A percentile compares a stretch with the other conserved stretches of the same genome.
phyloP scores from a whole-genome alignment of 2,329 filamentous ascomycete genomes.

The Phyllosticta citriasiana region DNA sequence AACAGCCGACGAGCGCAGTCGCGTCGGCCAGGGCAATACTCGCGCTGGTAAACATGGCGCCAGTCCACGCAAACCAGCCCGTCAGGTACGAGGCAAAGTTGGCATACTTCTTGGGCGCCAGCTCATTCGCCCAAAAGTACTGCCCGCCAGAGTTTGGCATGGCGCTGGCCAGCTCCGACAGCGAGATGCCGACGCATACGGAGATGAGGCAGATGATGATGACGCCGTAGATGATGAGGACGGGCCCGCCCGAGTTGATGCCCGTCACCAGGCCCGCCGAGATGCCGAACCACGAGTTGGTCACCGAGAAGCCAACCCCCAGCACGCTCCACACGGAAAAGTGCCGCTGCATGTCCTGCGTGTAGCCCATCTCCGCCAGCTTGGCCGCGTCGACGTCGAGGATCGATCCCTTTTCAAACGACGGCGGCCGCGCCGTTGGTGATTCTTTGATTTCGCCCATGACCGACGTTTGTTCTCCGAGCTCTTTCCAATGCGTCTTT shows the following conservation, averaged over 20 bases:
- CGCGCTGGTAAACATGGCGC: conserved; percentile 44
- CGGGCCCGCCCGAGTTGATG: conserved; percentile 40
- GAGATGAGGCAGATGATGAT: conserved; percentile 37
- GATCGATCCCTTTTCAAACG: conserved; percentile 1
- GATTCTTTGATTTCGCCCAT: conserved; percentile 8
- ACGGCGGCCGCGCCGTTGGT: not conserved
- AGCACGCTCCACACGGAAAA: conserved; percentile 40
- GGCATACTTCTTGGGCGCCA: conserved; percentile 37
- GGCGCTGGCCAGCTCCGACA: conserved; percentile 40
- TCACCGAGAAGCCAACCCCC: conserved; percentile 42
- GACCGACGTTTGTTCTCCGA: not conserved
- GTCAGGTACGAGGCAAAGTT: conserved; percentile 39
- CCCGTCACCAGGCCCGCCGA: conserved; percentile 40
- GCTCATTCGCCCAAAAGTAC: conserved; percentile 42
- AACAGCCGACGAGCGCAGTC: conserved; percentile 41
- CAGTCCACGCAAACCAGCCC: conserved; percentile 45
- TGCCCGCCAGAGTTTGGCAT: conserved; percentile 43
- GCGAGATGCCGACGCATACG: conserved; percentile 35
- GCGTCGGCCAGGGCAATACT: conserved; percentile 42
- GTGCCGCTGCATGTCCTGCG: conserved; percentile 38
- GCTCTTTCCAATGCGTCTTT: not conserved
- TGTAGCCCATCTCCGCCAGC: conserved; percentile 40
- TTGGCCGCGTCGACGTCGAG: conserved; percentile 33
- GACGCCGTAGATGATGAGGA: conserved; percentile 41
- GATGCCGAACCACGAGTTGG: conserved; percentile 44